Conservation (phyloP, 2,329 filamentous ascomycete genomes). For the Aspergillus calidoustus region DNA sequence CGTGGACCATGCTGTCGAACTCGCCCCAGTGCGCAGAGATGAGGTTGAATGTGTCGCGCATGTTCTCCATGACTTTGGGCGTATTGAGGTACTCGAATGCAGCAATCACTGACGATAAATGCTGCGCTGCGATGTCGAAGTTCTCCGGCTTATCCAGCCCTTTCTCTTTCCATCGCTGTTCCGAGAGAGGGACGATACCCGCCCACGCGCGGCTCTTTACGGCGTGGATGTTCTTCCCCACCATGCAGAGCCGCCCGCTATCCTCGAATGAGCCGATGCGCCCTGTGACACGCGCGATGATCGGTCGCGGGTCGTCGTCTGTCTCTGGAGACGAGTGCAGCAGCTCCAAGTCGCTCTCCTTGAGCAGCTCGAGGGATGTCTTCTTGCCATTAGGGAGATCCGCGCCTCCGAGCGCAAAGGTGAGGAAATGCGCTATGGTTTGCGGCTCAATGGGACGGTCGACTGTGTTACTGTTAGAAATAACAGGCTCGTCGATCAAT, state of each 20-base stretch:
- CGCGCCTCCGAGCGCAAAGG: conserved; percentile 13
- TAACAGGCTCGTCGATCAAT: background rate
- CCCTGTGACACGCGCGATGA: background rate
- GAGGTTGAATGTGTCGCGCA: conserved; percentile 32
- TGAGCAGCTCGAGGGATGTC: conserved; percentile 13
- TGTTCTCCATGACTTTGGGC: conserved; percentile 1
- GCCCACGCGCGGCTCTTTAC: conserved; percentile 32
- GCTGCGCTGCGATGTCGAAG: conserved; percentile 29
- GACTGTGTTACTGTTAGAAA: conserved; percentile 18
- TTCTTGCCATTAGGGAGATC: conserved; percentile 27
- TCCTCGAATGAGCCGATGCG: conserved; percentile 8
- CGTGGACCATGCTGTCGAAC: conserved; percentile 27
- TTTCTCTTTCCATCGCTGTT: conserved; percentile 32
- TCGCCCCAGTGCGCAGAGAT: conserved; percentile 27
- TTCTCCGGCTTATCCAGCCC: conserved; percentile 22
- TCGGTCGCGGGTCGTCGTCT: background rate
- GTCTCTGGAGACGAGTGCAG: background rate
- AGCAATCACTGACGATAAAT: conserved; percentile 28
- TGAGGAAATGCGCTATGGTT: conserved; percentile 26
- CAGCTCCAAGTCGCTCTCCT: background rate
- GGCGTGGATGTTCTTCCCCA: conserved; percentile 32
- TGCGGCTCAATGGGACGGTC: conserved; percentile 35
- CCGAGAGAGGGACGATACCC: conserved; percentile 31
- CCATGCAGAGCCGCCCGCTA: conserved; percentile 19
- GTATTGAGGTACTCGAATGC: background rate